These are phyloP conservation scores for Ceratobasidium theobromae DNA, from an alignment of 1,284 basidiomycete genomes.

Conservation along the genomic window DNA sequence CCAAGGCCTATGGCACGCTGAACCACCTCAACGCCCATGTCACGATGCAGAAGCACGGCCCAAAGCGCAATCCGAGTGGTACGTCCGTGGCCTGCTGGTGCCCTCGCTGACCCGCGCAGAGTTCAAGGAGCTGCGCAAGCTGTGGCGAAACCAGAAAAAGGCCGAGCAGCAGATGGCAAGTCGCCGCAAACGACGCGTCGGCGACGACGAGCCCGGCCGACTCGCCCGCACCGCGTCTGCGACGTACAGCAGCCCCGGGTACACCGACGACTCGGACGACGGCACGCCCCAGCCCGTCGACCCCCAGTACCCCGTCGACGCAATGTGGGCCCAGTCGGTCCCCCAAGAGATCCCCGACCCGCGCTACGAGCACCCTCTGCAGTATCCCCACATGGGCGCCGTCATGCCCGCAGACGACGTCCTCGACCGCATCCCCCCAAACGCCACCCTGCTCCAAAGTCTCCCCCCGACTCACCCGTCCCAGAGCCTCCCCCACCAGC, in stretches of 20 bases:
- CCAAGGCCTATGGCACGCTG: slow-evolving; percentile 83
- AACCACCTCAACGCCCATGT: slow-evolving; percentile 93
- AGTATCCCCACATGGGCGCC: background rate
- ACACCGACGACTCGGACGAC: slow-evolving; percentile 24
- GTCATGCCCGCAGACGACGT: slow-evolving; percentile 5
- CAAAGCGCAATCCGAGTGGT: slow-evolving; percentile 82
- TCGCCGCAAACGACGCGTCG: slow-evolving; percentile 10
- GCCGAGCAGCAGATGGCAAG: slow-evolving; percentile 52
- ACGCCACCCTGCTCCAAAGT: slow-evolving; percentile 21
- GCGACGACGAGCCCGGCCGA: slow-evolving; percentile 9
- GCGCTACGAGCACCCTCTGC: background rate
- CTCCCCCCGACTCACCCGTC: slow-evolving; percentile 14
- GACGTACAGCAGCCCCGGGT: background rate
- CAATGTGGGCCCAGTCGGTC: slow-evolving; percentile 6
- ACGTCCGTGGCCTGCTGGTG: slow-evolving; percentile 41
- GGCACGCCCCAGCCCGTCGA: slow-evolving; percentile 29
- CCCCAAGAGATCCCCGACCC: background rate
- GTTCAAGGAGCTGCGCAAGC: slow-evolving; percentile 96
- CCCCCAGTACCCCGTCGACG: background rate
- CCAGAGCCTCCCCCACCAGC: slow-evolving; percentile 21
- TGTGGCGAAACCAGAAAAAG: slow-evolving; percentile 93
- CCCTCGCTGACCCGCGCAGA: slow-evolving; percentile 54
- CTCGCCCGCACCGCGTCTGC: slow-evolving; percentile 12
- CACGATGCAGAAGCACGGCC: slow-evolving; percentile 88
- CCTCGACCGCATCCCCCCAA: slow-evolving; percentile 19